phyloP scores from a whole-genome alignment of 148 eudicot genomes.

The Amaranthus cruentus region DNA sequence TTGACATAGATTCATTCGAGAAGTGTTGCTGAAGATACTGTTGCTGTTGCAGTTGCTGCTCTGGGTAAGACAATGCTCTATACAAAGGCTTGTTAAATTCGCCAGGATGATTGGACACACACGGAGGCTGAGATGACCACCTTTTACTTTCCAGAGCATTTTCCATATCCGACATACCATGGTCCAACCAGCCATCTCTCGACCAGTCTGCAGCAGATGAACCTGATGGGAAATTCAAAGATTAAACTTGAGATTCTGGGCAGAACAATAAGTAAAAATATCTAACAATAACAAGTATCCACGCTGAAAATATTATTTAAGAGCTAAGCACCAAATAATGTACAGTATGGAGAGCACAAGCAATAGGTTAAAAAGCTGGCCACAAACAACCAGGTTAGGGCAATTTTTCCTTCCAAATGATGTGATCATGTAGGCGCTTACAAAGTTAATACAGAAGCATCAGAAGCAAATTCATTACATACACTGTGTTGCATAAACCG shows the following conservation, averaged over 20 bases:
- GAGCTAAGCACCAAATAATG: too few relatives aligned
- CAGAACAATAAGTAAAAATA: neutral
- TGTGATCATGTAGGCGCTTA: too few relatives aligned
- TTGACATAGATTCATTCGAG: slow-evolving; percentile 55
- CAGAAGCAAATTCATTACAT: too few relatives aligned
- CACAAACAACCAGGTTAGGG: too few relatives aligned
- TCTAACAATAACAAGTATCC: neutral
- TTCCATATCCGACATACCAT: slow-evolving; percentile 42
- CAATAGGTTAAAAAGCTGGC: too few relatives aligned
- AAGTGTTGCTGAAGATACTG: slow-evolving; percentile 46
- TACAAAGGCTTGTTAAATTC: slow-evolving; percentile 33
- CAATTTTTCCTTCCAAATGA: too few relatives aligned
- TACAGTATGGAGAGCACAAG: too few relatives aligned
- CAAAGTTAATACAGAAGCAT: too few relatives aligned
- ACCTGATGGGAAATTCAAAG: slow-evolving; percentile 37
- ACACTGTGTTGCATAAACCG: too few relatives aligned
- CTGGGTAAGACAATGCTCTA: slow-evolving; percentile 42
- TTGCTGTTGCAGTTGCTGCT: slow-evolving; percentile 53
- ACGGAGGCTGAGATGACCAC: slow-evolving; percentile 76
- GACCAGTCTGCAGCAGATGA: slow-evolving; percentile 66
- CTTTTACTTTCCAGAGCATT: slow-evolving; percentile 45
- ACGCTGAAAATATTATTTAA: too few relatives aligned
- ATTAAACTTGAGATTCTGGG: neutral
- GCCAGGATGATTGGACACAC: slow-evolving; percentile 34
- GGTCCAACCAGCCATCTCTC: slow-evolving; percentile 54